phyloP scores from a whole-genome alignment of 2,329 filamentous ascomycete genomes.

The Xylaria sp. region DNA sequence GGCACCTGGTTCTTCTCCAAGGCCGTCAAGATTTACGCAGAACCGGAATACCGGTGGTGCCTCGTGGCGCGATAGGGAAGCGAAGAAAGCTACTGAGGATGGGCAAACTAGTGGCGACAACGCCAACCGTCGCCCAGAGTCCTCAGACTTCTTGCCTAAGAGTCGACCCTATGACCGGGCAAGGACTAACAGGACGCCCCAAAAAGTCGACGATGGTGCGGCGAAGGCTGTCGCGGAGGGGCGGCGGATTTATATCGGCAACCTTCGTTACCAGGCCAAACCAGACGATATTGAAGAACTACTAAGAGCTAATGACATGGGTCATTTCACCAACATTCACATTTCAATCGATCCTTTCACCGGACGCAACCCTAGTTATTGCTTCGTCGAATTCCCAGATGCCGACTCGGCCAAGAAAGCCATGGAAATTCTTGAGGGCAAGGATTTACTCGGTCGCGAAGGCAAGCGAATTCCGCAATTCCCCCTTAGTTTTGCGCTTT shows the following conservation, averaged over 20 bases:
- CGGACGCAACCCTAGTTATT: constrained; percentile 74
- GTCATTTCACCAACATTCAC: constrained; percentile 60
- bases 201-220: constrained; percentile 27
- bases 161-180: constrained; percentile 24
- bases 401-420: constrained; percentile 62
- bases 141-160: constrained; percentile 16
- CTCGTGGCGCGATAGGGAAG: constrained; percentile 28
- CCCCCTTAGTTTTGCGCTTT: not conserved
- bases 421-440: constrained; percentile 61
- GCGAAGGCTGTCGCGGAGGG: constrained; percentile 39
- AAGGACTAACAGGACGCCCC: constrained; percentile 17
- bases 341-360: constrained; percentile 73
- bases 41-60: constrained; percentile 15
- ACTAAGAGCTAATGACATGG: constrained; percentile 43
- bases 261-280: constrained; percentile 62
- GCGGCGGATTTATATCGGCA: constrained; percentile 67
- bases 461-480: constrained; percentile 12
- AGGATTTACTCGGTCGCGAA: constrained; percentile 60
- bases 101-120: constrained; percentile 10
- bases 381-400: constrained; percentile 71
- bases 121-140: constrained; percentile 2
- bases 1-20: constrained; percentile 10
- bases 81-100: constrained; percentile 5
- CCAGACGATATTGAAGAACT: constrained; percentile 45
- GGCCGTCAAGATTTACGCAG: constrained; percentile 16